phyloP scores from a whole-genome alignment of 1,139 yeast species.

The Candida tunisiensis region DNA sequence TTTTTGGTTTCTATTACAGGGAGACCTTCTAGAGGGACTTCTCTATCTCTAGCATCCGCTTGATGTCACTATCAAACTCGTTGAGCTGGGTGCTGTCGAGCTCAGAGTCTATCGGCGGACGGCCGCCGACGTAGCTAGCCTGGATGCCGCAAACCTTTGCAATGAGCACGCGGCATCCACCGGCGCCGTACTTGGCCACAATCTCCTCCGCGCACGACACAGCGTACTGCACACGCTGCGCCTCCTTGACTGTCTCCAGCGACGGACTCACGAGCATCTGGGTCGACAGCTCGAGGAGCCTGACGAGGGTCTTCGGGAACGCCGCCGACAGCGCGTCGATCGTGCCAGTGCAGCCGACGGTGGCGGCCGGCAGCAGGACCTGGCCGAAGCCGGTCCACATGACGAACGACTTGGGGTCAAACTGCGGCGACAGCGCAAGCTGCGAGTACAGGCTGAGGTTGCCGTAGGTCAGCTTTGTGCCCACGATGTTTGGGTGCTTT shows the following conservation, averaged over 20 bases:
- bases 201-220: constrained; percentile 28
- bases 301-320: constrained; percentile 28
- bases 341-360: constrained; percentile 29
- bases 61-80: constrained; percentile 6
- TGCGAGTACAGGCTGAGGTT: constrained; percentile 18
- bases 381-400: constrained; percentile 35
- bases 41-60: constrained; percentile 9
- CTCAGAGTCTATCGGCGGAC: constrained; percentile 7
- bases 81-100: constrained; percentile 7
- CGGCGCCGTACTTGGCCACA: constrained; percentile 25
- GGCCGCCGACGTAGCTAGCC: constrained; percentile 16
- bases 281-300: constrained; percentile 15
- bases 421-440: constrained; percentile 23
- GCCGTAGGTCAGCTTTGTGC: constrained; percentile 31
- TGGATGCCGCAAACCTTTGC: constrained; percentile 21
- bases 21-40: constrained; percentile 7
- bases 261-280: too few relatives aligned
- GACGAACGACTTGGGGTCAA: constrained; percentile 21
- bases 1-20: too few relatives aligned
- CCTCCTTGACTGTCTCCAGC: constrained; percentile 23
- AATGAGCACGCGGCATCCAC: constrained; percentile 29
- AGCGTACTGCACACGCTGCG: constrained; percentile 23
- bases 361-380: constrained; percentile 26
- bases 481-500: constrained; percentile 29
- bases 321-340: constrained; percentile 34